These are phyloP conservation scores for Gentiana dahurica DNA, from an alignment of 257 asterid species.

Conservation along the genomic window DNA sequence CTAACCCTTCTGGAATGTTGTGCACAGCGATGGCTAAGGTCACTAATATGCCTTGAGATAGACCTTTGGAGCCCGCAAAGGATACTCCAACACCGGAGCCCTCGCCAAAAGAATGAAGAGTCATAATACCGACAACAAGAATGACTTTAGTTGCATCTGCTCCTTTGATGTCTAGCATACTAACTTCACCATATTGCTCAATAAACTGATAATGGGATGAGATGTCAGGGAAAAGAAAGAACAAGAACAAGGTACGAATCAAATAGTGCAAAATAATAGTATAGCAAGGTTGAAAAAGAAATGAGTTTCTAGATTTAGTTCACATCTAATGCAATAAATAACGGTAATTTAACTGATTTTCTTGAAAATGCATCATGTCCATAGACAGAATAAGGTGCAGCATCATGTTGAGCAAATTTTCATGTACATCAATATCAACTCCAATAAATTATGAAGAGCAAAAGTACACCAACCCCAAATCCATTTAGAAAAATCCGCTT, in stretches of 20 bases:
- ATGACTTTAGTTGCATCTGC: constrained; percentile 93
- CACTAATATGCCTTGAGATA: constrained; percentile 83
- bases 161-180: constrained; percentile 99
- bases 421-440: too few species aligned
- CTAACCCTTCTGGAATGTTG: constrained; percentile 97
- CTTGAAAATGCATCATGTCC: too few species aligned
- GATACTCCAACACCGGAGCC: constrained; percentile 99
- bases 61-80: constrained; percentile 95
- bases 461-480: too few species aligned
- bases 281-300: too few species aligned
- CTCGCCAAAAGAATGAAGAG: constrained; percentile 98
- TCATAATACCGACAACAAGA: constrained; percentile 97
- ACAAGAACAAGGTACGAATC: background rate
- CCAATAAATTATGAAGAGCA: too few species aligned
- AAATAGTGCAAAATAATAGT: constrained; percentile 1
- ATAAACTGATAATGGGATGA: constrained; percentile 41
- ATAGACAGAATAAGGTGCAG: too few species aligned
- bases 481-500: too few species aligned
- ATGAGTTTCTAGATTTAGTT: too few species aligned
- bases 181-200: constrained; percentile 94
- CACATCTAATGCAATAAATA: too few species aligned
- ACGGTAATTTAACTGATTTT: too few species aligned
- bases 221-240: background rate
- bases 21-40: constrained; percentile 99
- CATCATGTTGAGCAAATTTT: too few species aligned